phyloP scores from a whole-genome alignment of 345 rosid genomes.

The Dimocarpus longan region DNA sequence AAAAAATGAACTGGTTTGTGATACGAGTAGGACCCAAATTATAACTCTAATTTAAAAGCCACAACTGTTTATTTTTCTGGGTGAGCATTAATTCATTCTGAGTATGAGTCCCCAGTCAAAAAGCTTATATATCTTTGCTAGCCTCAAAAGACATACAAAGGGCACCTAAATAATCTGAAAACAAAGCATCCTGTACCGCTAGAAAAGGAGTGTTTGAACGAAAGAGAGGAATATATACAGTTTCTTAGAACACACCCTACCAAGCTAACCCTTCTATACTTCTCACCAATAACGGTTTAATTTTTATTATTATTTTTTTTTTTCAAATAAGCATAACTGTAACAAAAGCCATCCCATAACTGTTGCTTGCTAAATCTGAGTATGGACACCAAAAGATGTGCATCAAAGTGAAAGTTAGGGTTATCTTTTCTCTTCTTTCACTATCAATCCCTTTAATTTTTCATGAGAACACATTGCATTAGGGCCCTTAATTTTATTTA shows the following conservation, averaged over 20 bases:
- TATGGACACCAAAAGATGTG: constrained; percentile 29
- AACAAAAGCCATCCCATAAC: constrained; percentile 27
- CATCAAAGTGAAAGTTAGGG: constrained; percentile 38
- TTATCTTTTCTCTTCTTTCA: constrained; percentile 44
- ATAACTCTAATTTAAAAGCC: constrained; percentile 30
- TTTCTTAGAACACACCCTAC: constrained; percentile 44
- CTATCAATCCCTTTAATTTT: constrained; percentile 37
- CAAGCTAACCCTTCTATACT: constrained; percentile 4
- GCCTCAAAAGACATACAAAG: constrained; percentile 63
- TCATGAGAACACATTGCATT: constrained; percentile 31
- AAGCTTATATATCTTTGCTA: constrained; percentile 49
- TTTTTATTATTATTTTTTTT: not conserved
- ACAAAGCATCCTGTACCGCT: constrained; percentile 45
- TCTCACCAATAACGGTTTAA: constrained; percentile 25
- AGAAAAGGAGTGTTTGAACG: constrained; percentile 55
- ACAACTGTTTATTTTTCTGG: constrained; percentile 34
- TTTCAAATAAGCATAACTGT: constrained; percentile 27
- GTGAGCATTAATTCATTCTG: constrained; percentile 23
- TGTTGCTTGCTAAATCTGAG: constrained; percentile 24
- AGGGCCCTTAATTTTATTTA: constrained; percentile 10
- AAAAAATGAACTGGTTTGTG: not conserved
- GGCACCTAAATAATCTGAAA: constrained; percentile 41
- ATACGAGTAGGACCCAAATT: constrained; percentile 25
- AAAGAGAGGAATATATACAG: constrained; percentile 29
- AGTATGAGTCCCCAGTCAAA: constrained; percentile 47